Evolutionary conservation across 2,329 filamentous ascomycete genomes (phyloP).

Genomic region (Verticillium nubilum): DNA sequence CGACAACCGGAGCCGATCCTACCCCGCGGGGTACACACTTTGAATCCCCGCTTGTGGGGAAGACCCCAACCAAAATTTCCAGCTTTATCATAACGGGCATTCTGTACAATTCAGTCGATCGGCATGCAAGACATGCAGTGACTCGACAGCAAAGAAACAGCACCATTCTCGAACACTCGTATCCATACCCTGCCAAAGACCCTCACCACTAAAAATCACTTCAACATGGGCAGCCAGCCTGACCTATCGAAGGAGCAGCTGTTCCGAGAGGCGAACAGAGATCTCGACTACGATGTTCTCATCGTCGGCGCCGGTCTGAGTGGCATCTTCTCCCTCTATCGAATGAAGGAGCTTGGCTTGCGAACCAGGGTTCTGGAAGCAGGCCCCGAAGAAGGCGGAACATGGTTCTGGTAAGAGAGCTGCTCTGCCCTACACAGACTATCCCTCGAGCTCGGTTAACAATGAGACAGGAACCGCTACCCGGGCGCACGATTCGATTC

Average conservation of each 20-base stretch:
- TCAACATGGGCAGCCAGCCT: not conserved
- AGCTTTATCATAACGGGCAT: too few relatives aligned
- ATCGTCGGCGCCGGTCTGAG: slow-evolving; percentile 33
- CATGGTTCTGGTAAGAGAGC: slow-evolving; percentile 33
- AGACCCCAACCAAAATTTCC: too few relatives aligned
- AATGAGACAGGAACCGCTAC: slow-evolving; percentile 27
- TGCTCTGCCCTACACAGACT: not conserved
- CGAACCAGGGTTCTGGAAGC: slow-evolving; percentile 32
- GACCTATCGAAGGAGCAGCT: not conserved
- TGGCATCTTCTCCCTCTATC: slow-evolving; percentile 34
- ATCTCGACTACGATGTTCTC: slow-evolving; percentile 27
- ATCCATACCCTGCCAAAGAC: too few relatives aligned
- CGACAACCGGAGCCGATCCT: too few relatives aligned
- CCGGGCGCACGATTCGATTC: slow-evolving; percentile 42
- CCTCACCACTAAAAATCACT: too few relatives aligned
- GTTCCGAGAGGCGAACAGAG: slow-evolving; percentile 8
- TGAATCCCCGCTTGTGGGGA: too few relatives aligned
- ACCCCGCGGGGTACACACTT: too few relatives aligned
- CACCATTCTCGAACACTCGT: not conserved
- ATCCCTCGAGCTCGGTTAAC: not conserved
- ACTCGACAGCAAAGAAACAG: not conserved
- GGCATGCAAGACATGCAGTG: too few relatives aligned
- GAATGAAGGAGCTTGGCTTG: slow-evolving; percentile 31
- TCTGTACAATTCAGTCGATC: too few relatives aligned
- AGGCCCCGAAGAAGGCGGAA: slow-evolving; percentile 34